These are phyloP conservation scores for Pichia terricola DNA, from an alignment of 1,139 yeast genomes.

Conservation along the genomic window DNA sequence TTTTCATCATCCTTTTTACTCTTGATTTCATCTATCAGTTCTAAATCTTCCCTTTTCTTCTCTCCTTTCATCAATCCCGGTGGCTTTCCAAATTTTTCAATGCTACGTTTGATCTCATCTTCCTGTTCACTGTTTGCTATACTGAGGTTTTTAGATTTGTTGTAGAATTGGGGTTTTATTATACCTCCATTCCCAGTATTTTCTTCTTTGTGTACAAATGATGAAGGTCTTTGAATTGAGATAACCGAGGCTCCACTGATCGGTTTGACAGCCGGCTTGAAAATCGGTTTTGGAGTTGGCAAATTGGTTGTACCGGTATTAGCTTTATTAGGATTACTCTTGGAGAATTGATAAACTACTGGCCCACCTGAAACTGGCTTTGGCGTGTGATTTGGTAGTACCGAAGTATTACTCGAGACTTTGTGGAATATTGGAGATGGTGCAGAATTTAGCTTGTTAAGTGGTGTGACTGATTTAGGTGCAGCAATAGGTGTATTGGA, in stretches of 20 bases:
- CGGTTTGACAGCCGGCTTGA: constrained; percentile 6
- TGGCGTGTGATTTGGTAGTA: neutral
- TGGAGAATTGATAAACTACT: constrained; percentile 8
- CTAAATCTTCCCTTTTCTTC: neutral
- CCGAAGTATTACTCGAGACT: neutral
- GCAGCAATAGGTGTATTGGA: too few relatives aligned
- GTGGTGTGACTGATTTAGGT: neutral
- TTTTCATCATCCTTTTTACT: neutral
- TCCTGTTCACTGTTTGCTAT: constrained; percentile 1
- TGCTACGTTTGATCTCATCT: constrained; percentile 4
- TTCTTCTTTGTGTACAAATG: too few relatives aligned
- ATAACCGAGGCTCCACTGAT: constrained; percentile 2
- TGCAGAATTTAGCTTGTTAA: neutral
- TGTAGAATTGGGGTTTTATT: constrained; percentile 13
- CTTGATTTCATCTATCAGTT: neutral
- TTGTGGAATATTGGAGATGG: neutral
- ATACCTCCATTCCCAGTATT: constrained; percentile 1
- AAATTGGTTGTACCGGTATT: neutral
- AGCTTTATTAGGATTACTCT: neutral
- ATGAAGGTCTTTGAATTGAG: too few relatives aligned
- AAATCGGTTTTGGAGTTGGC: constrained; percentile 4
- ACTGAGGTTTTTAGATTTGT: constrained; percentile 4
- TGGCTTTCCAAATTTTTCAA: constrained; percentile 7
- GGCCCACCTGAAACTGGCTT: constrained; percentile 5
- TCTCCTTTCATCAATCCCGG: neutral